These are phyloP conservation scores for Fragosphaeria purpurea DNA, from an alignment of 2,329 filamentous ascomycete genomes.

Conservation along the genomic window DNA sequence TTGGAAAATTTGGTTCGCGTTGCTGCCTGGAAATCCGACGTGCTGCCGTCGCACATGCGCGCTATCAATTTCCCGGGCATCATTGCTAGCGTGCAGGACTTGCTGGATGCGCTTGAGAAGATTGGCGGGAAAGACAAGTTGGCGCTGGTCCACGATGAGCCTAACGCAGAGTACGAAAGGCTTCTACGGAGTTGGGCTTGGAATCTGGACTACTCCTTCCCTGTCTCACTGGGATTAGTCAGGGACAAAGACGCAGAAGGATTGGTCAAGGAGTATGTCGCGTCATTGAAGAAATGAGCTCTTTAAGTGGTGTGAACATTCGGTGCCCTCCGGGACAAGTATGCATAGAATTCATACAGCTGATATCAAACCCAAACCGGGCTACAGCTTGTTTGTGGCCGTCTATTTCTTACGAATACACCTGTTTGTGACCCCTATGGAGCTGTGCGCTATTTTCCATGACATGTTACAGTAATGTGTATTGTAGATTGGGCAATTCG, in stretches of 20 bases:
- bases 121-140: slow-evolving; percentile 46
- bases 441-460: no score
- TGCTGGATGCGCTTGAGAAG: slow-evolving; percentile 47
- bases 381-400: no score
- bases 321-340: no score
- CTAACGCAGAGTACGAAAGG: slow-evolving; percentile 41
- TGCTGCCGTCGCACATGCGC: slow-evolving; percentile 35
- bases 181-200: slow-evolving; percentile 53
- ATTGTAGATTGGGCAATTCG: no score
- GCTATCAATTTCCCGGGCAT: slow-evolving; percentile 50
- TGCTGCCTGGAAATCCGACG: slow-evolving; percentile 26
- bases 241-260: slow-evolving; percentile 42
- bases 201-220: slow-evolving; percentile 42
- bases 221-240: slow-evolving; percentile 40
- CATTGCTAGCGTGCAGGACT: slow-evolving; percentile 47
- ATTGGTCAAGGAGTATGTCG: slow-evolving; percentile 46
- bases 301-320: no score
- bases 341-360: no score
- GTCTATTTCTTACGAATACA: no score
- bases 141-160: slow-evolving; percentile 42
- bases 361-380: no score
- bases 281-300: slow-evolving; percentile 20
- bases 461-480: no score
- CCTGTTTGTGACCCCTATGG: no score
- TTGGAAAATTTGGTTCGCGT: slow-evolving; percentile 43